Base-by-base conservation (phyloP, 345 rosid genomes). In the Kandelia obovata region DNA sequence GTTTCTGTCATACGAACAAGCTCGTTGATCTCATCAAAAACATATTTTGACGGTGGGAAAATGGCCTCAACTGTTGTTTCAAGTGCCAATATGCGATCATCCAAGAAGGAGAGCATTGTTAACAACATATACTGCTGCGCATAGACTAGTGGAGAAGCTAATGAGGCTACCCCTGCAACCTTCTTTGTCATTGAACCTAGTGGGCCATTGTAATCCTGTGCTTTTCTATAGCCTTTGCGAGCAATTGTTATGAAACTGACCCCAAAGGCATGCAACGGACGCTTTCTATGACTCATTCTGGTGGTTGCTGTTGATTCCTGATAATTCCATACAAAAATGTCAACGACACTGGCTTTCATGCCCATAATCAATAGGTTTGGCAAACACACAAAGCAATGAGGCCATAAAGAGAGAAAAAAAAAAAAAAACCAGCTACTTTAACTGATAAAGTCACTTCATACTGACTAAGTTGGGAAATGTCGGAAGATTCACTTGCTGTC, bases 231-330 rank as follows among this genome's bases (percentile, higher is more conserved):
- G 15, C 79, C 75, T 53, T 76, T 78, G 3, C 68, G 75, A 39
- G 72, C 71, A n/a, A 77, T 80, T 34, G 74, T 71, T 7, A 84
- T 55, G 46, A 82, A 62, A 4, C 80, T 81, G 59, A 68, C 76
- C 30, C 79, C 82, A 67, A 83, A 82, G 1, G 95, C 82, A 61
- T 86, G 85, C 79, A 94, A 76, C 21, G 92, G 97, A 21, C 83
- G 86, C 16, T 78, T 81, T 62, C 87, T 64, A 23, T 68, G 55
- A 67, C 62, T 76, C 82, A 72, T 79, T 28, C 60, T 39, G 34
- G 20, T 56, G 46, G 49, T 60, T 17, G 68, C 35, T 23, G 62
- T 31, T 53, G 79, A 61, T 53, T 60, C 75, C 79, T 75, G 75
- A 39, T 17, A 11, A 57, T 17, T 53, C 31, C 30, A 27, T 49